phyloP scores from a whole-genome alignment of 2,329 filamentous ascomycete genomes.

The Fusarium dlaminii region DNA sequence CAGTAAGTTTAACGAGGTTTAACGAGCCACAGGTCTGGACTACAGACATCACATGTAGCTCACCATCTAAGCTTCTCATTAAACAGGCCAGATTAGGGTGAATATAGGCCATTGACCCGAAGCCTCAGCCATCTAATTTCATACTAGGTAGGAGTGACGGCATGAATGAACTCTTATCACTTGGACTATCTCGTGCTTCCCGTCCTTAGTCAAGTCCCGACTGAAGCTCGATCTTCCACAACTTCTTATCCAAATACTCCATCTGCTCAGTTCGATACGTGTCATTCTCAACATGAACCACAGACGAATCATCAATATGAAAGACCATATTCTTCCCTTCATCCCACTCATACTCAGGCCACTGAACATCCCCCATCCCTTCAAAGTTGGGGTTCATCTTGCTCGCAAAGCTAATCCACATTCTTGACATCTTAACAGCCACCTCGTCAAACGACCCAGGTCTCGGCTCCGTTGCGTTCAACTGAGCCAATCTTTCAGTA shows the following conservation, averaged over 20 bases:
- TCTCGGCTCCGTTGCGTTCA: conserved; percentile 9
- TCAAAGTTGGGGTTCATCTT: conserved; percentile 14
- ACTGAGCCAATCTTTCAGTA: neutral
- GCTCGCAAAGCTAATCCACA: conserved; percentile 25
- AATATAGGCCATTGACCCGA: neutral
- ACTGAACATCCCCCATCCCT: neutral
- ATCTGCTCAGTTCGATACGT: conserved; percentile 17
- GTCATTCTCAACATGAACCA: conserved; percentile 13
- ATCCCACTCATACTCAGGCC: conserved; percentile 5
- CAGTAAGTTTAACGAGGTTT: neutral
- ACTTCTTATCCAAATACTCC: conserved; percentile 24
- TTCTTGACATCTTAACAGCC: conserved; percentile 12
- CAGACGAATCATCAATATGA: conserved; percentile 11
- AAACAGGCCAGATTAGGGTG: neutral
- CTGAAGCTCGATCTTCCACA: conserved; percentile 16
- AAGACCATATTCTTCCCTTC: conserved; percentile 8
- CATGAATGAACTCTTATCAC: neutral
- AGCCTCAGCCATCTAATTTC: neutral
- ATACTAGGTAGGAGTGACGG: neutral
- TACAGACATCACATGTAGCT: neutral
- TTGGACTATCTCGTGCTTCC: no score
- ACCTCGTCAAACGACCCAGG: conserved; percentile 1
- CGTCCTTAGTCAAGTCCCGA: neutral
- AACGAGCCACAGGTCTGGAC: neutral
- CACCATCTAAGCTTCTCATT: neutral